Evolutionary conservation across 371 early-diverging fungal genomes (phyloP), one percentile per base, ranked within the genome.

Genomic region (Mortierella sp.): DNA sequence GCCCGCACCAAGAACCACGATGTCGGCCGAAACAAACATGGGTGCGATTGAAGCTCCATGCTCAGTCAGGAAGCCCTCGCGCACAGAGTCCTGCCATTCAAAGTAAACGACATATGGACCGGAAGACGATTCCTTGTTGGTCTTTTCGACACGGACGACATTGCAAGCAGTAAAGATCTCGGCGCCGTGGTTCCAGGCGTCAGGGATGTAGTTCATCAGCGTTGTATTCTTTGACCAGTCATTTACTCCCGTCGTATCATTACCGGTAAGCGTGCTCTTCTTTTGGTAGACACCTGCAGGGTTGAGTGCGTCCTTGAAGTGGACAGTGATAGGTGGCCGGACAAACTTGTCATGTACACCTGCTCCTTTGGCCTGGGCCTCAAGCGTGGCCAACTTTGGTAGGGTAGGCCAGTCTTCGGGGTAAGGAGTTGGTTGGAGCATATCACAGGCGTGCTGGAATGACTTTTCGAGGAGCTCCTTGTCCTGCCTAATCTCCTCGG

Each of bases 141-240:
- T 26, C 37, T 62, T 52, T 56, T 81, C 80, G 44, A 83, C 72
- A 7, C 82, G 66, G 55, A 71, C 60, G n/a, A 83, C 83, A 19
- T 74, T 65, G 57, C 70, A 66, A 56, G 55, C 44, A 52, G 79
- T 74, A 58, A 79, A 83, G 66, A 83, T 83, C 58, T 83, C 81
- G 23, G 80, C 81, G 12, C 83, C 81, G 50, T 83, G 79, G 68
- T 83, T 83, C 81, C 81, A 83, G 23, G 81, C 81, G 46, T 83
- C 81, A 11, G 81, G 80, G 19, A 83, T 79, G 45, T 83, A 83
- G 64, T 77, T 83, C 72, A 83, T 69, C 25, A 83, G 59, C 4
- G 75, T 83, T 9, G 64, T 74, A 59, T 81, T 83, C 64, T 83
- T 83, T 72, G 82, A 81, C 66, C 83, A 77, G 59, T 83, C 81